These are phyloP conservation scores for Eustoma russellianum DNA, from an alignment of 257 asterid species.

Conservation along the genomic window DNA sequence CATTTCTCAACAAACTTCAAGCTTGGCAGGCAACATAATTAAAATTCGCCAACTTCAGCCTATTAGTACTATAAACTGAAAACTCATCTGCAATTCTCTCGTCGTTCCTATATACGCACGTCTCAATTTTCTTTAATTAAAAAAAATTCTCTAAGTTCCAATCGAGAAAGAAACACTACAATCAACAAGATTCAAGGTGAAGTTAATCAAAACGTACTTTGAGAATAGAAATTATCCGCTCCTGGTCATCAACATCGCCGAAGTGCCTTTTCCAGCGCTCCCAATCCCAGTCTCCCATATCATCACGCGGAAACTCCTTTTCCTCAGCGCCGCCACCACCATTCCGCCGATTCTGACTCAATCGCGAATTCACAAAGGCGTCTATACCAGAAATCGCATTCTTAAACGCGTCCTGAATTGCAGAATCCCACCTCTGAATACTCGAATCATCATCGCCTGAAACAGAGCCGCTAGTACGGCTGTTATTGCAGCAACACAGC, in stretches of 20 bases:
- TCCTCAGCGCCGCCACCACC: slow-evolving; percentile 11
- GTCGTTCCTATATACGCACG: too few relatives aligned
- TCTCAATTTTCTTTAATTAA: too few relatives aligned
- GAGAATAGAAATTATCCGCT: slow-evolving; percentile 52
- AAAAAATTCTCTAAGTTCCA: too few relatives aligned
- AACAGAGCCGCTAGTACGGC: slow-evolving; percentile 22
- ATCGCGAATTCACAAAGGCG: slow-evolving; percentile 27
- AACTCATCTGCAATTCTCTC: too few relatives aligned
- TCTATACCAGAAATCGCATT: slow-evolving; percentile 47
- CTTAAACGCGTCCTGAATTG: slow-evolving; percentile 46
- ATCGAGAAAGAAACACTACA: background rate
- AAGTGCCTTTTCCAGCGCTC: slow-evolving; percentile 88
- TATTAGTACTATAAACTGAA: too few relatives aligned
- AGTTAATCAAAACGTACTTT: slow-evolving; percentile 32
- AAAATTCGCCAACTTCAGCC: too few relatives aligned
- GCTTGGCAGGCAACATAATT: too few relatives aligned
- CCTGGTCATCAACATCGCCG: slow-evolving; percentile 72
- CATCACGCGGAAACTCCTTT: slow-evolving; percentile 24
- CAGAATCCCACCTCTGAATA: slow-evolving; percentile 56
- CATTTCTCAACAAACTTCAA: too few relatives aligned
- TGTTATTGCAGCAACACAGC: slow-evolving; percentile 50
- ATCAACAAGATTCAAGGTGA: background rate
- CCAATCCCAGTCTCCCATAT: slow-evolving; percentile 76
- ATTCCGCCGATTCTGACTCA: slow-evolving; percentile 32
- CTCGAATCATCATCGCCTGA: slow-evolving; percentile 27